These are phyloP conservation scores for Sugiyamaella boreocaroliniensis DNA, from an alignment of 805 yeast species.

Conservation along the genomic window DNA sequence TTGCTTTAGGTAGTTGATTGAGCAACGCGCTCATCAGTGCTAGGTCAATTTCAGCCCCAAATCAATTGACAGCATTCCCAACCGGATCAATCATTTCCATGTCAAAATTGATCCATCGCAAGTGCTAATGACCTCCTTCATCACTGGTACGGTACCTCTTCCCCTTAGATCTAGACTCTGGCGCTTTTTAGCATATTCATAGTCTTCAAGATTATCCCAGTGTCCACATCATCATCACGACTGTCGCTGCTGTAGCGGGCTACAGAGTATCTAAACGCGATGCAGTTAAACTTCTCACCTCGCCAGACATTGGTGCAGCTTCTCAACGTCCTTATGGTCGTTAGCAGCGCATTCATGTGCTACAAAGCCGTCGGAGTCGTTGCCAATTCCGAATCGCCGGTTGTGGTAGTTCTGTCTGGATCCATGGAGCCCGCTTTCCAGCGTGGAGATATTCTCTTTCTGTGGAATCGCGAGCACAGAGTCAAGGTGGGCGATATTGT, in stretches of 20 bases:
- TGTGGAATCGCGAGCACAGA: slow-evolving; percentile 73
- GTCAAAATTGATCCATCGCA: no score
- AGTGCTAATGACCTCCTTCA: no score
- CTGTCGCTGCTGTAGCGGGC: neutral
- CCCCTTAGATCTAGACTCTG: no score
- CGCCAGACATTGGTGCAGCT: slow-evolving; percentile 38
- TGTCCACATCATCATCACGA: no score
- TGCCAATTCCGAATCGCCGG: slow-evolving; percentile 82
- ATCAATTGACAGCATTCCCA: no score
- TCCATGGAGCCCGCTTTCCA: slow-evolving; percentile 99
- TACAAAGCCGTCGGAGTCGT: slow-evolving; percentile 79
- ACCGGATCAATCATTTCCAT: no score
- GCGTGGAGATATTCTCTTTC: slow-evolving; percentile 86
- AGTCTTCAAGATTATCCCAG: no score
- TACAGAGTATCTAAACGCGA: neutral
- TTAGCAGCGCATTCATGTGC: slow-evolving; percentile 83
- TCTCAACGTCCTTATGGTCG: slow-evolving; percentile 67
- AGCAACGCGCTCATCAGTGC: no score
- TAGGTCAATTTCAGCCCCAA: no score
- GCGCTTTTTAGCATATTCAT: no score
- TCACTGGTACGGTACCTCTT: no score
- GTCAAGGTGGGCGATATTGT: slow-evolving; percentile 87
- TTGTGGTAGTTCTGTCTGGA: slow-evolving; percentile 94
- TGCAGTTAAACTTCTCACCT: slow-evolving; percentile 12
- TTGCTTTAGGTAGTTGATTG: no score